Conservation (phyloP, 495 filamentous ascomycete species). For the Xylaria scruposa region DNA sequence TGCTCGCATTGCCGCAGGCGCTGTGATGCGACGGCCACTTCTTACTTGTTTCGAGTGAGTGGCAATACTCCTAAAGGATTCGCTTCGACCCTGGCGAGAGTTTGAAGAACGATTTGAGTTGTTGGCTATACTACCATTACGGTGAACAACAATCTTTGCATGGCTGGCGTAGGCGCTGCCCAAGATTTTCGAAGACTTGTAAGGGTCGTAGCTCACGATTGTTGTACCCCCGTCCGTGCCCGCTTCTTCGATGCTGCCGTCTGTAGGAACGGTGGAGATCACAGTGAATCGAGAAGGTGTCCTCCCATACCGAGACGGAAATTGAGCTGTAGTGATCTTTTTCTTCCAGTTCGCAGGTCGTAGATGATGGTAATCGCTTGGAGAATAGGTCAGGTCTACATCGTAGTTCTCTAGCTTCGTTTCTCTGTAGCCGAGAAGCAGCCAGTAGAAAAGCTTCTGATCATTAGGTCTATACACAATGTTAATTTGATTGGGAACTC, state of each 20-base stretch:
- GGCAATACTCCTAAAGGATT: constrained; percentile 34
- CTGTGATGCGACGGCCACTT: constrained; percentile 18
- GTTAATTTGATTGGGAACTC: constrained; percentile 34
- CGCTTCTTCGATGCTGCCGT: constrained; percentile 31
- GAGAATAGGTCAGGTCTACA: constrained; percentile 74
- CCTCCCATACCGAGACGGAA: constrained; percentile 56
- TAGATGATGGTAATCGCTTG: constrained; percentile 87
- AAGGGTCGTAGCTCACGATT: constrained; percentile 79
- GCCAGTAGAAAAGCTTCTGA: constrained; percentile 88
- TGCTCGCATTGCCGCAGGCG: constrained; percentile 20
- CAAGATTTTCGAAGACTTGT: constrained; percentile 68
- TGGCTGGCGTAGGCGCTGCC: constrained; percentile 48
- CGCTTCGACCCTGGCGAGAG: constrained; percentile 25
- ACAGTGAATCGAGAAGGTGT: constrained; percentile 74
- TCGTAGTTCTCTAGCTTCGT: constrained; percentile 84
- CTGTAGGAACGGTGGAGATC: constrained; percentile 61
- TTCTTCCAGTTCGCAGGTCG: constrained; percentile 58
- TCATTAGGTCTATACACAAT: constrained; percentile 70
- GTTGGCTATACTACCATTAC: constrained; percentile 41
- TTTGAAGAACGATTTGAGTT: constrained; percentile 35
- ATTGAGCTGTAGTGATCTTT: constrained; percentile 57
- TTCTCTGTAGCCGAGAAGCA: constrained; percentile 79
- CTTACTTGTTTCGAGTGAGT: constrained; percentile 31
- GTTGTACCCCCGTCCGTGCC: constrained; percentile 43
- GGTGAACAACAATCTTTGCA: constrained; percentile 72